These are phyloP conservation scores for Neurospora sublineolata DNA, from an alignment of 495 filamentous ascomycete species.

Conservation along the genomic window DNA sequence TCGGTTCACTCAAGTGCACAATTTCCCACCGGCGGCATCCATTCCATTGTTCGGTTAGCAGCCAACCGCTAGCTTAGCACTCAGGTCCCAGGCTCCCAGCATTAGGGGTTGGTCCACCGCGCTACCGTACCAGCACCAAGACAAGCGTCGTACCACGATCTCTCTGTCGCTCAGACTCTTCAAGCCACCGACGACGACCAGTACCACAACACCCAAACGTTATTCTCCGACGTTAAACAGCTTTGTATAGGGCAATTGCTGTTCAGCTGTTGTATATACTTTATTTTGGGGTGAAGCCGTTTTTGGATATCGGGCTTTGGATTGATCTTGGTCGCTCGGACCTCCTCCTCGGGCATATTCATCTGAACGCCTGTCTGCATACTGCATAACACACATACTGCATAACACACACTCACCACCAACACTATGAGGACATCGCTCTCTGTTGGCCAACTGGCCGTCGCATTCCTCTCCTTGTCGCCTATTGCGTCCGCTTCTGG, in stretches of 20 bases:
- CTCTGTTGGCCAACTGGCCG: conserved; percentile 20
- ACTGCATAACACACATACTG: background rate
- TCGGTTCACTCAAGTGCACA: background rate
- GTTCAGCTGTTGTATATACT: background rate
- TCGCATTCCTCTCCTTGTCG: conserved; percentile 24
- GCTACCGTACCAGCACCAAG: conserved; percentile 5
- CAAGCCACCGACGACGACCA: conserved; percentile 6
- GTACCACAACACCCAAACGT: conserved; percentile 3
- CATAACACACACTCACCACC: background rate
- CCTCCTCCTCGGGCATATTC: background rate
- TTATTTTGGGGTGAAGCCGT: background rate
- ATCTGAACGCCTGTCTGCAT: background rate
- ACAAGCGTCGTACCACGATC: conserved; percentile 14
- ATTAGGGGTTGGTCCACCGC: conserved; percentile 15
- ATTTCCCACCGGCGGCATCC: conserved; percentile 13
- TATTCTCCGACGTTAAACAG: conserved; percentile 19
- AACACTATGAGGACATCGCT: conserved; percentile 16
- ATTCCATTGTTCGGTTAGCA: conserved; percentile 4
- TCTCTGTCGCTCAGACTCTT: conserved; percentile 3
- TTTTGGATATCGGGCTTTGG: background rate
- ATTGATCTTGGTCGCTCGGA: background rate
- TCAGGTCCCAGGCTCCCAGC: background rate
- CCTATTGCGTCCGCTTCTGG: conserved; percentile 22
- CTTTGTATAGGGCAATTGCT: background rate
- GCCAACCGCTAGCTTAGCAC: background rate